phyloP scores from a whole-genome alignment of 208 protist species.

The Naegleria fowleri region DNA sequence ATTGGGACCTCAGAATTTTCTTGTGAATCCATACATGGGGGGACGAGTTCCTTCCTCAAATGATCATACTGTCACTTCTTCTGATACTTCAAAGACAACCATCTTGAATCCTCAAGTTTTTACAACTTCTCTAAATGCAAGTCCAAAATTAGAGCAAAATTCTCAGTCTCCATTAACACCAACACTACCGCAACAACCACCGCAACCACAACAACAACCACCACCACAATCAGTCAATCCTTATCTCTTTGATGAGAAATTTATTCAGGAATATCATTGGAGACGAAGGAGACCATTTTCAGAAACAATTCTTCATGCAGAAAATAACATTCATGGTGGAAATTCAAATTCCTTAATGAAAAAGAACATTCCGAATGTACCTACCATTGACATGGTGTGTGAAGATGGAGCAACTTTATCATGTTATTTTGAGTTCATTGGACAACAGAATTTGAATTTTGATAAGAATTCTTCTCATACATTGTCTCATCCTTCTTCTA shows the following conservation, averaged over 20 bases:
- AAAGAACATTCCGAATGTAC: neutral
- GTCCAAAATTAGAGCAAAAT: too few species aligned
- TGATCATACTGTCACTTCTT: too few species aligned
- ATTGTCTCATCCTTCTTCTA: too few species aligned
- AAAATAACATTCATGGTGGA: too few species aligned
- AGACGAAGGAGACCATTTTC: neutral
- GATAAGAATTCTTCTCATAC: too few species aligned
- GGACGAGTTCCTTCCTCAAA: neutral
- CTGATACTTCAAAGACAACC: neutral
- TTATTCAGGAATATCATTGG: neutral
- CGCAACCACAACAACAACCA: too few species aligned
- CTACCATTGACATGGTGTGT: neutral
- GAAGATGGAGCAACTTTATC: neutral
- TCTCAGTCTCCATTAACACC: too few species aligned
- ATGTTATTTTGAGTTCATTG: neutral
- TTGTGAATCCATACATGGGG: neutral
- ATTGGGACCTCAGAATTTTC: neutral
- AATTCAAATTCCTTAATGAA: too few species aligned
- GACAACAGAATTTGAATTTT: neutral
- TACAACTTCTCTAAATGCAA: too few species aligned
- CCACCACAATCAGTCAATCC: neutral
- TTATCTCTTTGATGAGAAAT: neutral
- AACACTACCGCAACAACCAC: too few species aligned
- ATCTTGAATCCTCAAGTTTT: too few species aligned
- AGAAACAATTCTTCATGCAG: too few species aligned